Evolutionary conservation across 2,329 filamentous ascomycete species (phyloP), one percentile per base, ranked within the genome.

Genomic region (Coniochaeta prunicola): DNA sequence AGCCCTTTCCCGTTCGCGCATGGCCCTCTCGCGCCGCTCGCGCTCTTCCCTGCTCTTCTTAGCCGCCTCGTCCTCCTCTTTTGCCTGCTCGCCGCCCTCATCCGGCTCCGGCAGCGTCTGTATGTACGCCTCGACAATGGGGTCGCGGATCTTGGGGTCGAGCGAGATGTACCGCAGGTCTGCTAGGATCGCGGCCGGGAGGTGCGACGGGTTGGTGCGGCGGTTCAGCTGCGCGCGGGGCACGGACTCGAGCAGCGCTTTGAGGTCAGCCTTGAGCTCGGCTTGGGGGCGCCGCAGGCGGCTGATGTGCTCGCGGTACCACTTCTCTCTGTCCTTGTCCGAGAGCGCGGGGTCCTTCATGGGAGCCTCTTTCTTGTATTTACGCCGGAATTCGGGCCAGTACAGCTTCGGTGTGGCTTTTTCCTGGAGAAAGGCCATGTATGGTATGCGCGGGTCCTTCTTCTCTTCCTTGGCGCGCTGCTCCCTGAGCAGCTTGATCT

Each of bases 381-480:
- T 99, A 34, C 94, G 82, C 67, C 90, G 91, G 74, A 99, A 99
- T 70, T 99, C 94, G 0, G 91, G 88, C 94, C 94, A 99, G 78
- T 96, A 99, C 1, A 99, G 80, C 74, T 96, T 97, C 0, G 91
- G 88, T 0, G 88, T 94, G 0, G 92, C 93, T 64, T 91, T 84
- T 55, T 88, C 84, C 63, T 93, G 86, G 31, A 99, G 77, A 63
- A 99, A 89, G 0, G 83, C 82, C 61, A 97, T 76, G 71, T 96
- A 99, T 0, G 88, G 85, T 63, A 96, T 88, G 53, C 83, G 80
- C 1, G 94, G 93, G 67, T 97, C 92, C 63, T 85, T 84, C 76
- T 91, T 93, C 72, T 89, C 88, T 69, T 92, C 84, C 61, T 82
- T 86, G 26, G 87, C 88, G 59, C 90, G 87, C 67, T 83, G 82